These are phyloP conservation scores for Bothriochloa decipiens DNA, from an alignment of 176 grass and related monocot species.

Conservation along the genomic window DNA sequence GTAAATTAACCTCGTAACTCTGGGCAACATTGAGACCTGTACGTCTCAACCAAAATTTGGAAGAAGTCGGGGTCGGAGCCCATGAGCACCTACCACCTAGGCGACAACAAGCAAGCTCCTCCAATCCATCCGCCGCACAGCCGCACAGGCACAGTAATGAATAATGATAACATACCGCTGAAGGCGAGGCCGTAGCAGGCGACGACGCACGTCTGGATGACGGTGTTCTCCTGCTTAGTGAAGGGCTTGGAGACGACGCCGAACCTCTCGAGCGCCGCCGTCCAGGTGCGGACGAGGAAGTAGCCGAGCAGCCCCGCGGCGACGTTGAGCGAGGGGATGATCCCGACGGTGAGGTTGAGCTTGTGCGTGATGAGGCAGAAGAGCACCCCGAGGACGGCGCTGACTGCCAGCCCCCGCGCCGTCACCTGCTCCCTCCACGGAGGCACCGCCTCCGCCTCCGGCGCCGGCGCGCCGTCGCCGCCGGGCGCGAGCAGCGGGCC, in stretches of 20 bases:
- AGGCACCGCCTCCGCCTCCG: conserved; percentile 40
- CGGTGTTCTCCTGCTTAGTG: conserved; percentile 91
- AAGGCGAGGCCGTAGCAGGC: conserved; percentile 80
- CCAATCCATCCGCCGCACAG: background rate
- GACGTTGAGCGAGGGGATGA: conserved; percentile 89
- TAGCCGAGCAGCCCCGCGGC: conserved; percentile 67
- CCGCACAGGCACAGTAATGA: background rate
- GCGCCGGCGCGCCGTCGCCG: background rate
- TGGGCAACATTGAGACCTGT: background rate
- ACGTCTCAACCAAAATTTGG: background rate
- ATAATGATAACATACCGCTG: conserved; percentile 54
- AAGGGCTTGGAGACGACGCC: conserved; percentile 64
- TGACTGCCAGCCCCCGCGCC: conserved; percentile 56
- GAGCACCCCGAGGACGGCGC: conserved; percentile 59
- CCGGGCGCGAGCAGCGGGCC: conserved; percentile 44
- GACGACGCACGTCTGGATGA: conserved; percentile 89
- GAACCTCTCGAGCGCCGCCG: conserved; percentile 37
- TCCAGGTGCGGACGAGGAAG: conserved; percentile 48
- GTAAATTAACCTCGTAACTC: background rate
- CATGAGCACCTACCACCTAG: background rate
- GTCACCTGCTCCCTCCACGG: conserved; percentile 76
- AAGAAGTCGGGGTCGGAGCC: background rate
- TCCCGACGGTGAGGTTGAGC: conserved; percentile 91
- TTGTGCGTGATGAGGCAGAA: conserved; percentile 87
- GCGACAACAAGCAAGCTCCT: background rate